Percentiles rank a stretch among this genome's conserved stretches.
Conservation (phyloP, 345 rosid genomes). For the Moricandia moricandioides region DNA sequence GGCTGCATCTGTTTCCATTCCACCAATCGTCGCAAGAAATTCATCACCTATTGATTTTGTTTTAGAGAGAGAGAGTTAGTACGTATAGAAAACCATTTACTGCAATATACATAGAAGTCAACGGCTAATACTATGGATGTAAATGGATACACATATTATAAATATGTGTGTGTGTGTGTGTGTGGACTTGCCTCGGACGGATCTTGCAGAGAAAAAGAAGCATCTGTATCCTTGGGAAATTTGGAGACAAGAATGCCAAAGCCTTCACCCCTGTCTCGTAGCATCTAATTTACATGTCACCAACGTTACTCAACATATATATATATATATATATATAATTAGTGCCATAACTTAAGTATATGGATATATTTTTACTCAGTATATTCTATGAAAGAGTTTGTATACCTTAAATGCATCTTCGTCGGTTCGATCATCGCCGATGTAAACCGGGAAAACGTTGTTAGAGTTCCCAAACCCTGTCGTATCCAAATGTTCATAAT, state of each 20-base stretch:
- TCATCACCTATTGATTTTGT: slow-evolving; percentile 54
- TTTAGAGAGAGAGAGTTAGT: slow-evolving; percentile 6
- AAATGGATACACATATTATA: not conserved
- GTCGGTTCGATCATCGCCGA: slow-evolving; percentile 93
- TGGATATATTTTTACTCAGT: not conserved
- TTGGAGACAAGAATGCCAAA: slow-evolving; percentile 90
- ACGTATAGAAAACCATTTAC: not conserved
- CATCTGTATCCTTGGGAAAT: slow-evolving; percentile 77
- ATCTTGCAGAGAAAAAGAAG: slow-evolving; percentile 78
- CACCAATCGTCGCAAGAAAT: slow-evolving; percentile 55
- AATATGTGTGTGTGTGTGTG: not conserved
- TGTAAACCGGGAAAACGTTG: slow-evolving; percentile 83
- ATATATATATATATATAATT: not conserved
- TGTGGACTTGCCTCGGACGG: slow-evolving; percentile 55
- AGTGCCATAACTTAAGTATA: not conserved
- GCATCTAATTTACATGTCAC: slow-evolving; percentile 44
- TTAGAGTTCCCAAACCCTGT: slow-evolving; percentile 70
- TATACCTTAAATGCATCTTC: slow-evolving; percentile 98
- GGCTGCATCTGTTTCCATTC: slow-evolving; percentile 50
- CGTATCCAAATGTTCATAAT: slow-evolving; percentile 5
- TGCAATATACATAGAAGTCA: not conserved
- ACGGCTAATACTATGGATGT: not conserved
- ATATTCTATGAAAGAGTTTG: not conserved
- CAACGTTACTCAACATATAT: not conserved
- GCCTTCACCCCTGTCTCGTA: slow-evolving; percentile 79